phyloP scores from a whole-genome alignment of 768 basidiomycete species.

The Suillus subaureus region DNA sequence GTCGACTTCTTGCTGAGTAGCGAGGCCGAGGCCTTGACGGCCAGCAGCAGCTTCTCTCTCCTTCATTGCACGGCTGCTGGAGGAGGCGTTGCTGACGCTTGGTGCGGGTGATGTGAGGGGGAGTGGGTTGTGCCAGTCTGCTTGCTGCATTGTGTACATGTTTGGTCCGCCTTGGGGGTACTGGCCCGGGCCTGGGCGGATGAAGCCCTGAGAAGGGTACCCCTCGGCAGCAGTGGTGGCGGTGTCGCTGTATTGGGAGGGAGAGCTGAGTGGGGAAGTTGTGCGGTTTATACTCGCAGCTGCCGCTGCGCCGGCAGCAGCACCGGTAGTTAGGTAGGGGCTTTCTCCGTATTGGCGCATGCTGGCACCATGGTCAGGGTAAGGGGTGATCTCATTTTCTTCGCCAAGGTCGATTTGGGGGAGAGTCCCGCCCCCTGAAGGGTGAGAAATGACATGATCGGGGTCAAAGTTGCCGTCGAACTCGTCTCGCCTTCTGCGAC shows the following conservation, averaged over 20 bases:
- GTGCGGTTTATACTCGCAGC: neutral
- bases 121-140: slow-evolving; percentile 25
- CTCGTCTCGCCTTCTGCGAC: slow-evolving; percentile 34
- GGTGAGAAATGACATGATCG: slow-evolving; percentile 39
- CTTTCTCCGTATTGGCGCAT: slow-evolving; percentile 29
- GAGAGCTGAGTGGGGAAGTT: slow-evolving; percentile 10
- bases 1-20: neutral
- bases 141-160: slow-evolving; percentile 17
- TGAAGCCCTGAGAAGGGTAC: slow-evolving; percentile 12
- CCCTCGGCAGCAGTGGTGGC: slow-evolving; percentile 11
- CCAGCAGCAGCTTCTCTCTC: neutral
- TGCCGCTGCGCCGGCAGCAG: slow-evolving; percentile 7
- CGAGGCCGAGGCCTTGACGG: neutral
- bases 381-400: slow-evolving; percentile 34
- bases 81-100: neutral
- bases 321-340: slow-evolving; percentile 7
- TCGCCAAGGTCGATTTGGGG: slow-evolving; percentile 29
- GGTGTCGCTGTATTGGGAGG: slow-evolving; percentile 10
- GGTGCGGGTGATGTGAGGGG: slow-evolving; percentile 22
- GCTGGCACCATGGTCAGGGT: slow-evolving; percentile 15
- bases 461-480: slow-evolving; percentile 56
- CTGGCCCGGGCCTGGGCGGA: slow-evolving; percentile 1
- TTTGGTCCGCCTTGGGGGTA: neutral
- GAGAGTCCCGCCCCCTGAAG: slow-evolving; percentile 28
- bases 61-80: neutral